These are phyloP conservation scores for Cryptosporidium andersoni DNA, from an alignment of 169 alveolate species.

Conservation along the genomic window DNA sequence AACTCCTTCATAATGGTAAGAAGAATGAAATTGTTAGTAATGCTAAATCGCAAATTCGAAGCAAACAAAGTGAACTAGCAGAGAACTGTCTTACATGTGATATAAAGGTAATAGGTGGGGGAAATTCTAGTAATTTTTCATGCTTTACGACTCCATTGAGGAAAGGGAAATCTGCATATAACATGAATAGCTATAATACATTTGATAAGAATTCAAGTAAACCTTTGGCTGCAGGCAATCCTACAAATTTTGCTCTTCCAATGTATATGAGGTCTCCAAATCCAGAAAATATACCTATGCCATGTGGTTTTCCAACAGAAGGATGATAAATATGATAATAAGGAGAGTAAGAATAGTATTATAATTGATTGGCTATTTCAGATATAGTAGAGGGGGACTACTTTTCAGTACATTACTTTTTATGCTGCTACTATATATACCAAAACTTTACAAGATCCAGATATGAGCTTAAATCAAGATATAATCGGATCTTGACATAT, in stretches of 20 bases:
- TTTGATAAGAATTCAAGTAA: constrained; percentile 19
- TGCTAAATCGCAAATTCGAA: constrained; percentile 69
- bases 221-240: constrained; percentile 35
- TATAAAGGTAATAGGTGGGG: not conserved
- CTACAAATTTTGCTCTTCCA: constrained; percentile 67
- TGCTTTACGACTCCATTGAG: constrained; percentile 60
- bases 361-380: not conserved
- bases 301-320: constrained; percentile 67
- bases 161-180: constrained; percentile 39
- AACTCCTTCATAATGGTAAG: constrained; percentile 48
- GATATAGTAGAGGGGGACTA: not conserved
- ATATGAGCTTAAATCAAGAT: not conserved
- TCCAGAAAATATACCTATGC: constrained; percentile 70
- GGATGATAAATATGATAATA: not conserved
- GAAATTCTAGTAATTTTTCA: not conserved
- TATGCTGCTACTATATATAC: not conserved
- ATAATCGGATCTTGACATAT: too few species aligned
- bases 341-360: not conserved
- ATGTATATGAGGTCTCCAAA: constrained; percentile 72
- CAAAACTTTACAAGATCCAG: too few species aligned
- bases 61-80: constrained; percentile 40
- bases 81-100: not conserved
- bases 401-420: not conserved
- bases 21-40: not conserved
- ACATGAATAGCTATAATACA: constrained; percentile 1